Evolutionary conservation across 2,329 filamentous ascomycete genomes (phyloP).

Genomic region (Ophiosphaerella herpotricha): DNA sequence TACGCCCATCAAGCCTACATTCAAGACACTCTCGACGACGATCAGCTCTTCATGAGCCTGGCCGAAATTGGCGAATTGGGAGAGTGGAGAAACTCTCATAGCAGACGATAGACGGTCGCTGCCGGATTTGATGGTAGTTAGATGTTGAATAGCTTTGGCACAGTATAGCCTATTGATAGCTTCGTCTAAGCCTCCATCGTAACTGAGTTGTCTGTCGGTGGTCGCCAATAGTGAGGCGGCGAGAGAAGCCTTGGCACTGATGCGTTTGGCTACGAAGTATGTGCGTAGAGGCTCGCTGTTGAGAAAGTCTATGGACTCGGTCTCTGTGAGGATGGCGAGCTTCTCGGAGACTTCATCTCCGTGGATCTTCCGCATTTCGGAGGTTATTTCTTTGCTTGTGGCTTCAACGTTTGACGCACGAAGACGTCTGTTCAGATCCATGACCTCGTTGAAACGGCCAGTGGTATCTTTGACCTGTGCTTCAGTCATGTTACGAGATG

Average conservation of each 20-base stretch:
- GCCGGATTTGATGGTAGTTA: conserved; percentile 81
- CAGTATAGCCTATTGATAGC: conserved; percentile 65
- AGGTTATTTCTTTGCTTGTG: conserved; percentile 90
- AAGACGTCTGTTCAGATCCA: conserved; percentile 94
- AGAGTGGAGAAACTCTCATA: conserved; percentile 76
- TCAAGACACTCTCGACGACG: conserved; percentile 86
- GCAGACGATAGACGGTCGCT: conserved; percentile 82
- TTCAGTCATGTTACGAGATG: conserved; percentile 90
- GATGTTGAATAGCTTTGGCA: conserved; percentile 81
- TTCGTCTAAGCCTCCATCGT: conserved; percentile 74
- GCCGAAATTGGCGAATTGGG: conserved; percentile 78
- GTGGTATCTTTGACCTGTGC: conserved; percentile 89
- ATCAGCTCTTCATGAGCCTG: conserved; percentile 85
- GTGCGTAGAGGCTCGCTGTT: conserved; percentile 88
- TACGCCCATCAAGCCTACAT: conserved; percentile 83
- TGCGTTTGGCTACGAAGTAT: conserved; percentile 82
- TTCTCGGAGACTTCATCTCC: conserved; percentile 89
- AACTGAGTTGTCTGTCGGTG: conserved; percentile 64
- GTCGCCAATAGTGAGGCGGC: conserved; percentile 18
- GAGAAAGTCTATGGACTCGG: conserved; percentile 63
- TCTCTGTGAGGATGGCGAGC: conserved; percentile 65
- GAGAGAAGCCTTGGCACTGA: conserved; percentile 76
- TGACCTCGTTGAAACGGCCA: conserved; percentile 87
- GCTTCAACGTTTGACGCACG: conserved; percentile 89
- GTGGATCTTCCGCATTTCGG: conserved; percentile 84